Base-by-base conservation (phyloP, 768 basidiomycete genomes). In the Boletus reticuloceps region DNA sequence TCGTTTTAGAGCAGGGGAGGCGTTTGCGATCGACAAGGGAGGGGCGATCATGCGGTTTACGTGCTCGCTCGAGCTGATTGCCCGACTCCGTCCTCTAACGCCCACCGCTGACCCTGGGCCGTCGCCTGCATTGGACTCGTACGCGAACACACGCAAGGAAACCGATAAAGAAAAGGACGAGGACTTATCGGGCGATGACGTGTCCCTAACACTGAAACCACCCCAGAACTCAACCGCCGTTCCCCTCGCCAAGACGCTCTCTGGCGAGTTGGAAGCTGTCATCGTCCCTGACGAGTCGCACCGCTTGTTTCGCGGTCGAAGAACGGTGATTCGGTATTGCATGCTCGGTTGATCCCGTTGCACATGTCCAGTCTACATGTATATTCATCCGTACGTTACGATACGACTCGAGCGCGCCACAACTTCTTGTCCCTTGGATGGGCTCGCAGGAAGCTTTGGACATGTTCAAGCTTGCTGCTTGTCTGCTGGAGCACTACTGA, bases 221-320 rank as follows among this genome's bases (percentile, higher is more conserved):
- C 12, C 36, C 13, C 40, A 36, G 9, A 46, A 34, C 25, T 20
- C 41, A 10, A 25, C 56, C 0, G n/a, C 50, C 13, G 54, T 66
- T 9, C 67, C 66, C 31, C 52, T 71, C 38, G 50, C 56, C 51
- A 77, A 78, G 63, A 62, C 59, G 32, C 77, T 84, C 73, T 69
- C 73, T 22, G 83, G 82, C n/a, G 82, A 85, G 64, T 64, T 85
- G 37, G 81, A 84, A 60, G 70, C 83, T 22, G 74, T 75, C 12
- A 69, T 82, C 29, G 63, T 83, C 14, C 76, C 79, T 9, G 84
- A 86, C 58, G 72, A 74, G 19, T 77, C 82, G 7, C 84, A 86
- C 64, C 61, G 39, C 8, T 71, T 77, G 56, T 75, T 84, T 59
- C 72, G 77, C n/a, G 84, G 84, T 39, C 76, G 80, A 69, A 75